These are phyloP conservation scores for Candida tallmaniae DNA, from an alignment of 805 yeast genomes.

Conservation along the genomic window DNA sequence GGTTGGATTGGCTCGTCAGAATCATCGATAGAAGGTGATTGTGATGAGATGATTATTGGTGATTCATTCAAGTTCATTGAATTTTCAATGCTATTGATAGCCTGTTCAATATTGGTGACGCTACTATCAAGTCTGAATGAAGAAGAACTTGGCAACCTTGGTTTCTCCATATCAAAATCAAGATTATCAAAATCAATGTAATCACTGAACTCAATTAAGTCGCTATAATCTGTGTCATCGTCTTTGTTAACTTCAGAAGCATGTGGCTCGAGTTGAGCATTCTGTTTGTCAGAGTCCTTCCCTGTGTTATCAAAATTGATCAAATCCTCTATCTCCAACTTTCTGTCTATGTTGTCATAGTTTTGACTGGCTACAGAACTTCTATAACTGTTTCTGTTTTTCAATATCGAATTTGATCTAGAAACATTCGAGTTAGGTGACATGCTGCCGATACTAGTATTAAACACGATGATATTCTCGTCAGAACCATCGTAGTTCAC, in stretches of 20 bases:
- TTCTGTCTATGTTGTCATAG: neutral
- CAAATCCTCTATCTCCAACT: neutral
- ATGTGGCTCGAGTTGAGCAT: too few species aligned
- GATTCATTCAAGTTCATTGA: conserved; percentile 2
- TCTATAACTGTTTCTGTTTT: conserved; percentile 15
- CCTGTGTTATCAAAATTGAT: neutral
- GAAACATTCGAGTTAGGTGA: conserved; percentile 18
- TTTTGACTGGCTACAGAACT: too few species aligned
- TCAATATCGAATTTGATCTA: conserved; percentile 37
- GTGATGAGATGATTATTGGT: conserved; percentile 11
- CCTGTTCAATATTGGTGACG: too few species aligned
- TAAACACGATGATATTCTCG: conserved; percentile 32
- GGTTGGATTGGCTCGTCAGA: conserved; percentile 12
- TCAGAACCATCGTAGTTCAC: conserved; percentile 38
- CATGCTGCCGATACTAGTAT: conserved; percentile 5
- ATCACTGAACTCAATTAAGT: conserved; percentile 39
- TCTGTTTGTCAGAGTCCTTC: too few species aligned
- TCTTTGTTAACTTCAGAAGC: neutral
- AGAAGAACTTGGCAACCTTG: neutral
- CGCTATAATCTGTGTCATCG: conserved; percentile 13
- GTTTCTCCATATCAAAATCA: conserved; percentile 11
- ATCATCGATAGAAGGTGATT: conserved; percentile 13
- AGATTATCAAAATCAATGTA: conserved; percentile 32
- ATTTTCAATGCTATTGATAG: too few species aligned
- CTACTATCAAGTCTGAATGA: too few species aligned